Conservation (phyloP, 1,284 basidiomycete species). For the Sporisorium exsertum region DNA sequence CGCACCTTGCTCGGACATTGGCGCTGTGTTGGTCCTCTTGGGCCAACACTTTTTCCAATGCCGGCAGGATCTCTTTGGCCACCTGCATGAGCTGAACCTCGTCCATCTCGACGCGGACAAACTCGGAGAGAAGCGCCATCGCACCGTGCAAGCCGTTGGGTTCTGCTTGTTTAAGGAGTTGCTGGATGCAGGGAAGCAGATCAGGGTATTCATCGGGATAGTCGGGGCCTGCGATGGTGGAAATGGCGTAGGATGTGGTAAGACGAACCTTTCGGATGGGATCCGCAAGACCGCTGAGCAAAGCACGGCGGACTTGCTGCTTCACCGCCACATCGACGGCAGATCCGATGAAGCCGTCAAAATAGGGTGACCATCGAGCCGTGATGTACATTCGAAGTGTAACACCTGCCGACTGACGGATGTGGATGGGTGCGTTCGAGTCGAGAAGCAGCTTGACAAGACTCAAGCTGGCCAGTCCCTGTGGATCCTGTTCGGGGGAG, state of each 20-base stretch:
- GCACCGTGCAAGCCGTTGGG: slow-evolving; percentile 57
- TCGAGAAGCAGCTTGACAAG: slow-evolving; percentile 45
- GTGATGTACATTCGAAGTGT: slow-evolving; percentile 61
- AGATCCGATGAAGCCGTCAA: slow-evolving; percentile 53
- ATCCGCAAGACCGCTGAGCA: slow-evolving; percentile 56
- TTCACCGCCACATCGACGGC: slow-evolving; percentile 53
- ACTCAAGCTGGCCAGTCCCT: slow-evolving; percentile 36
- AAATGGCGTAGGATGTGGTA: slow-evolving; percentile 58
- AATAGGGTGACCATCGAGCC: slow-evolving; percentile 62
- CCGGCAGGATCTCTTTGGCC: slow-evolving; percentile 59
- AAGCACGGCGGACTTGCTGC: slow-evolving; percentile 44
- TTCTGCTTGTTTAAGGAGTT: slow-evolving; percentile 45
- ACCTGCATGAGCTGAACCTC: slow-evolving; percentile 64
- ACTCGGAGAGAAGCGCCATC: slow-evolving; percentile 62
- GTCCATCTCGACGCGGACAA: slow-evolving; percentile 65
- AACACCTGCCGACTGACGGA: slow-evolving; percentile 63
- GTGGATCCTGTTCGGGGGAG: slow-evolving; percentile 32
- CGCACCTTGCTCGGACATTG: slow-evolving; percentile 76
- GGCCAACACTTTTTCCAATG: slow-evolving; percentile 54
- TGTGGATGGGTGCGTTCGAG: slow-evolving; percentile 19
- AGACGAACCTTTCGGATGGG: slow-evolving; percentile 58
- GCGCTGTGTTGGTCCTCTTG: slow-evolving; percentile 45
- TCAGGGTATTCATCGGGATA: slow-evolving; percentile 66
- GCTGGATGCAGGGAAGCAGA: slow-evolving; percentile 55
- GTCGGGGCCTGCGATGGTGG: slow-evolving; percentile 60